Base-by-base conservation (phyloP, 2,329 filamentous ascomycete species). In the Saccharata proteae region DNA sequence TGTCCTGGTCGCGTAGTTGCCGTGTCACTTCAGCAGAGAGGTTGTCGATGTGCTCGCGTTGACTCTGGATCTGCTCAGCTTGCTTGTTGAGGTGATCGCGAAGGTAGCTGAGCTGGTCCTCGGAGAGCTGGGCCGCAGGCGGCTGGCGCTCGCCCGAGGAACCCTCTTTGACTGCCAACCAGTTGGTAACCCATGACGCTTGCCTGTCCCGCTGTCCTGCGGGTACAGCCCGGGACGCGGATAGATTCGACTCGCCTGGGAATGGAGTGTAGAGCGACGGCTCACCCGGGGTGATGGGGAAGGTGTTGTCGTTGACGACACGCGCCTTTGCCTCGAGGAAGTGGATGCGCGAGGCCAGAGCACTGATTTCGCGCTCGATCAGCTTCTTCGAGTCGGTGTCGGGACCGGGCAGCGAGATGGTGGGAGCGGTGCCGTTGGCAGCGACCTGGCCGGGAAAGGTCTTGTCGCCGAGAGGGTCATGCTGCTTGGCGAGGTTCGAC, bases 61-160 rank as follows among this genome's bases (percentile, higher is more conserved):
- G 86, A 46, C 72, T 81, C 56, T 83, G 78, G 46, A 94, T 85
- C 51, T 93, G 75, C 55, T 92, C 85, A 35, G 86, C 86, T 62
- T 96, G 85, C 54, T 86, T 83, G 52, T 92, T 82, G 40, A 96
- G 80, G 58, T 93, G 84, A 47, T 93, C 85, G 47, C 80, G 79
- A 43, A 94, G 68, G 41, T 82, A 80, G 56, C 79, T 77, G 45
- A 93, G 77, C 54, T 88, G 81, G 59, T 88, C 79, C 51, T 85
- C 80, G 45, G 77, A 82, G 47, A 82, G 71, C 47, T 62, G 72
- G 62, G 58, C 64, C 48, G 53, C 55, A 16, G 57, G 50, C 45
- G 59, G 45, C 45, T 68, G 46, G 41, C 57, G 49, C 27, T 59
- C 56, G 36, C 59, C 59, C 37, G 55, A 58, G 37, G 52, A 49